Percentiles rank a stretch among this genome's conserved stretches.
Evolutionary conservation across 2,329 filamentous ascomycete genomes (phyloP).

Genomic region (Claviceps monticola): DNA sequence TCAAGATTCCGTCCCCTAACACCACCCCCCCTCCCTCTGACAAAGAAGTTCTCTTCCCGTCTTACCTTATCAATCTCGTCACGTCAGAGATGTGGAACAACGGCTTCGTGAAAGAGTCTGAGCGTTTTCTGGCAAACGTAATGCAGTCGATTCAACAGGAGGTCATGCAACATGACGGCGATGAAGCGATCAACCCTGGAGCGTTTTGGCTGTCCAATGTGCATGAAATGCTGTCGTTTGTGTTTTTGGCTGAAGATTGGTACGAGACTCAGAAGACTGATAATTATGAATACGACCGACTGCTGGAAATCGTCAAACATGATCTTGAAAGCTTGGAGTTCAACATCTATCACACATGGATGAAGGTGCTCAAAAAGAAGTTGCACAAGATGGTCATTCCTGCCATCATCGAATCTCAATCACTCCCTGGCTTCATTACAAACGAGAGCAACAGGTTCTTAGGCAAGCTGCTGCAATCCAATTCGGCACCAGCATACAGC

Average conservation of each 20-base stretch:
- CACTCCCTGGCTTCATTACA: slow-evolving; percentile 92
- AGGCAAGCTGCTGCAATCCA: slow-evolving; percentile 86
- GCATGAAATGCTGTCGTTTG: slow-evolving; percentile 98
- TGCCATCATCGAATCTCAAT: slow-evolving; percentile 97
- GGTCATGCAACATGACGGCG: slow-evolving; percentile 96
- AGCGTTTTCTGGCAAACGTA: slow-evolving; percentile 95
- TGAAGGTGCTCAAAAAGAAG: slow-evolving; percentile 99
- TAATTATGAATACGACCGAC: slow-evolving; percentile 95
- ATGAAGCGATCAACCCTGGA: slow-evolving; percentile 92
- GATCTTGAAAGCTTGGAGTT: slow-evolving; percentile 96
- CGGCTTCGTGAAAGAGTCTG: slow-evolving; percentile 97
- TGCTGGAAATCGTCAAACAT: slow-evolving; percentile 97
- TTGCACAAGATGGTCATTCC: slow-evolving; percentile 99
- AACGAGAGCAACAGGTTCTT: slow-evolving; percentile 98
- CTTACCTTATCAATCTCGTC: slow-evolving; percentile 96
- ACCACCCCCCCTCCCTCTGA: slow-evolving; percentile 83
- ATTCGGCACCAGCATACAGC: slow-evolving; percentile 87
- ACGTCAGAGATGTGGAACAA: slow-evolving; percentile 99
- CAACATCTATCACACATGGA: slow-evolving; percentile 99
- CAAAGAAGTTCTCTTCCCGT: slow-evolving; percentile 97
- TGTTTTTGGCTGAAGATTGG: slow-evolving; percentile 98
- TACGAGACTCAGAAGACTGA: slow-evolving; percentile 99
- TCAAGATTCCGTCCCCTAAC: slow-evolving; percentile 87
- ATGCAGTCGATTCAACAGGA: slow-evolving; percentile 99
- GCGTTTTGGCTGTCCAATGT: slow-evolving; percentile 99